Evolutionary conservation across 305 asterid genomes (phyloP), one percentile per base, ranked within the genome.

Genomic region (Fraxinus baroniana): DNA sequence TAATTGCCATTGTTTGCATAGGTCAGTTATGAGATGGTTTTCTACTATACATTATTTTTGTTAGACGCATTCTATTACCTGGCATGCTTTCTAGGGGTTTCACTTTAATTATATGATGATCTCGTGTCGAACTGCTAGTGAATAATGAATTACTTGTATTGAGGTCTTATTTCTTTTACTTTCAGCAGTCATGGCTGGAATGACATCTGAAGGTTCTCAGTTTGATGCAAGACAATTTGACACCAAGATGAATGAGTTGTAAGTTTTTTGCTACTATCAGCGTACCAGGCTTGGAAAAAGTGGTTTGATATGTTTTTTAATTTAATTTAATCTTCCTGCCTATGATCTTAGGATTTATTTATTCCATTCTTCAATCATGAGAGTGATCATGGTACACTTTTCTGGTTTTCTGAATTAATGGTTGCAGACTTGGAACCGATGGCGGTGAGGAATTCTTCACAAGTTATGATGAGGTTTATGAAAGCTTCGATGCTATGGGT

Each of bases 401-500:
- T 44, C 3, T 68, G 74, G 60, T 78, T 55, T 64, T 52, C 72
- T 71, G 20, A 37, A 12, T 71, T 57, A 20, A 26, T 84, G 18
- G 36, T 77, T 76, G 26, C 92, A 94, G 98, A 76, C 91, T 92
- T 36, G 95, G 89, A 18, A 7, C 91, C 71, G 98, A 92, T 18
- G 90, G 87, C 12, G 88, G 89, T 30, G 91, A 92, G 18, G 97
- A 94, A 0, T 93, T 94, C 84, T 93, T 94, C 88, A 94, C 97
- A 41, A 89, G 95, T 66, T 94, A 94, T 77, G 97, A 94, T 85
- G 97, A 93, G 81, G 98, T 94, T 37, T 86, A 88, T 3, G 97
- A 94, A 55, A 94, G 97, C 81, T 93, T 94, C 85, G 98, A 93
- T 89, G 81, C 93, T 15, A 94, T 93, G 98, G 94, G 97, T 41